phyloP scores from a whole-genome alignment of 345 rosid genomes.

The Litchi chinensis region DNA sequence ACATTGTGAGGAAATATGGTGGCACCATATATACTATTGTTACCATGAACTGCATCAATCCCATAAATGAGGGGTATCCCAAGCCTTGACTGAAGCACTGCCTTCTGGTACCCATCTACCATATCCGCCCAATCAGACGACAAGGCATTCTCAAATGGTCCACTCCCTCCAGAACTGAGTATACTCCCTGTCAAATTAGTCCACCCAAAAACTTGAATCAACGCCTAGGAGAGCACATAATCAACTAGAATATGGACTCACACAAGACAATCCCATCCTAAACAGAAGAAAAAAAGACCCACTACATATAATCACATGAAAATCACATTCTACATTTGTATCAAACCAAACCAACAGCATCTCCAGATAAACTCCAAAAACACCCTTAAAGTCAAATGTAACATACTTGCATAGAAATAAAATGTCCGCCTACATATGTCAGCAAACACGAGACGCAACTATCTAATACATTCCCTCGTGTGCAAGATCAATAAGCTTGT shows the following conservation, averaged over 20 bases:
- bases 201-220: slow-evolving; percentile 19
- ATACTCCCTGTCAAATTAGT: slow-evolving; percentile 61
- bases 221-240: slow-evolving; percentile 18
- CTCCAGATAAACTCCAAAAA: background rate
- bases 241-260: background rate
- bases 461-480: background rate
- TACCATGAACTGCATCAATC: slow-evolving; percentile 92
- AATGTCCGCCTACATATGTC: background rate
- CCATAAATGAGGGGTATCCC: slow-evolving; percentile 88
- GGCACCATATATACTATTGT: slow-evolving; percentile 76
- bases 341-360: too few species aligned
- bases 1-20: slow-evolving; percentile 91
- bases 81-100: slow-evolving; percentile 70
- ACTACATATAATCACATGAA: background rate
- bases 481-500: too few species aligned
- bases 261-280: background rate
- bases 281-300: background rate
- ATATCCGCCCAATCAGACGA: slow-evolving; percentile 86
- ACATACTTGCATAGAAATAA: too few species aligned
- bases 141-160: slow-evolving; percentile 57
- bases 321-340: background rate
- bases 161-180: slow-evolving; percentile 75
- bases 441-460: background rate
- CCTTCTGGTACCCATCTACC: slow-evolving; percentile 72
- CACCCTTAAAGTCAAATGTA: background rate